Conservation (phyloP, 768 basidiomycete species). For the Dioszegia hungarica region DNA sequence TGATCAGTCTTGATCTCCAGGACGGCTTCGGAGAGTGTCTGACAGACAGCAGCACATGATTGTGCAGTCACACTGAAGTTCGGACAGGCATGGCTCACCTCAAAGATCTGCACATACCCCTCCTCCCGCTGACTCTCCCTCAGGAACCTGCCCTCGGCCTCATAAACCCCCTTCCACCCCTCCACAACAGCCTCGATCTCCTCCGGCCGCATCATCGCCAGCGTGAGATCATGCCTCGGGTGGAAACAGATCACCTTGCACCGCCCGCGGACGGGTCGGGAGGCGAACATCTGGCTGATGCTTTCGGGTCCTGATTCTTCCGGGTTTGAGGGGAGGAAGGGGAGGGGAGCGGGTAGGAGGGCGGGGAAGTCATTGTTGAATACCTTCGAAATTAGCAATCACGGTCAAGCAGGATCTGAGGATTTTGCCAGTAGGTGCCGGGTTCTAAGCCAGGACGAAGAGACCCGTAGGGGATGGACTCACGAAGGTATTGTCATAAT, state of each 20-base stretch:
- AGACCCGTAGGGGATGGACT: slow-evolving; percentile 10
- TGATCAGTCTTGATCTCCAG: slow-evolving; percentile 11
- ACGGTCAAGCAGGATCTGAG: neutral
- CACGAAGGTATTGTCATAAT: slow-evolving; percentile 62
- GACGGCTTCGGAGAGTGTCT: no score
- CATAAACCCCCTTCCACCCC: slow-evolving; percentile 69
- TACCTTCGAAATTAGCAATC: slow-evolving; percentile 27
- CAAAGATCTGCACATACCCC: slow-evolving; percentile 81
- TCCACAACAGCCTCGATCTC: slow-evolving; percentile 65
- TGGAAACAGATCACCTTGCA: slow-evolving; percentile 86
- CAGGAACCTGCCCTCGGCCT: slow-evolving; percentile 53
- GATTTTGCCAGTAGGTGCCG: neutral
- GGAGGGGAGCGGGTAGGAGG: slow-evolving; percentile 62
- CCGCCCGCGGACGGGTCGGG: slow-evolving; percentile 69
- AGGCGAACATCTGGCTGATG: slow-evolving; percentile 34
- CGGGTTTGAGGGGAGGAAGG: slow-evolving; percentile 53
- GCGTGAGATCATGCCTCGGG: slow-evolving; percentile 76
- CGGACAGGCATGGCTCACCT: no score
- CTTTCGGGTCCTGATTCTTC: slow-evolving; percentile 49
- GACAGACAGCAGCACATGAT: no score
- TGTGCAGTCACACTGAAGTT: neutral
- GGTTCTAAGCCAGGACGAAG: no score
- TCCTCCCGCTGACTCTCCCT: slow-evolving; percentile 46
- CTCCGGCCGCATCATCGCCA: slow-evolving; percentile 59
- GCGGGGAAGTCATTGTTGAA: slow-evolving; percentile 84